Conservation (phyloP, 2,329 filamentous ascomycete genomes). For the Pestalotiopsis sp. region DNA sequence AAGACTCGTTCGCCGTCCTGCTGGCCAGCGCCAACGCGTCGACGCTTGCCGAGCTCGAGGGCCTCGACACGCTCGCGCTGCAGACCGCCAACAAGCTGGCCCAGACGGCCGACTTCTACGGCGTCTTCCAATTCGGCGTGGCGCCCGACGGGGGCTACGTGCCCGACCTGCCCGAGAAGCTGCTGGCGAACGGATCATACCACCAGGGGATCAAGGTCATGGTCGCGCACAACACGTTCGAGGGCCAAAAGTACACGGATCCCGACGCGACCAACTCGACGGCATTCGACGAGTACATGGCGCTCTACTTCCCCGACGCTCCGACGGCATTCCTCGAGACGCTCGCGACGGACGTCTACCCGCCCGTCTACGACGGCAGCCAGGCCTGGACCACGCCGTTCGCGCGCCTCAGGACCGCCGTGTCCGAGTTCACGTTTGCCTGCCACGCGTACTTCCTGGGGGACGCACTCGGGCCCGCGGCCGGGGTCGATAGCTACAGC, state of each 20-base stretch:
- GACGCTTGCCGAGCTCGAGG: not conserved
- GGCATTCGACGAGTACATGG: conserved; percentile 8
- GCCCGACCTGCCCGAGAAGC: conserved; percentile 9
- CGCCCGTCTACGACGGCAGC: not conserved
- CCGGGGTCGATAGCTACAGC: conserved; percentile 4
- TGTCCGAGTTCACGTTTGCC: conserved; percentile 2
- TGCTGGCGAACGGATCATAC: not conserved
- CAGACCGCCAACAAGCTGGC: conserved; percentile 6
- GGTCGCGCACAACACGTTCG: conserved; percentile 5
- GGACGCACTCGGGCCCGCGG: not conserved
- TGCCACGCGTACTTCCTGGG: conserved; percentile 5
- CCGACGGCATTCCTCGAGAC: not conserved
- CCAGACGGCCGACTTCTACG: conserved; percentile 7
- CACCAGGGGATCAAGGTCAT: conserved; percentile 8
- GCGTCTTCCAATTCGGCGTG: conserved; percentile 7
- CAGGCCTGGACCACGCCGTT: conserved; percentile 8
- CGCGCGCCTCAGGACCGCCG: not conserved
- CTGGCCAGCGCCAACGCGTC: not conserved
- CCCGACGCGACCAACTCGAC: conserved; percentile 5
- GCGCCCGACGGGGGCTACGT: conserved; percentile 7
- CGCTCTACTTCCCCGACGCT: conserved; percentile 4
- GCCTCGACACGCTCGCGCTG: not conserved
- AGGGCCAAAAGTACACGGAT: conserved; percentile 8
- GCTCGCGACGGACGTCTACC: not conserved
- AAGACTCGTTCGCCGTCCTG: not conserved